Conservation (phyloP, 768 basidiomycete genomes). For the Lentinula guzmanii region DNA sequence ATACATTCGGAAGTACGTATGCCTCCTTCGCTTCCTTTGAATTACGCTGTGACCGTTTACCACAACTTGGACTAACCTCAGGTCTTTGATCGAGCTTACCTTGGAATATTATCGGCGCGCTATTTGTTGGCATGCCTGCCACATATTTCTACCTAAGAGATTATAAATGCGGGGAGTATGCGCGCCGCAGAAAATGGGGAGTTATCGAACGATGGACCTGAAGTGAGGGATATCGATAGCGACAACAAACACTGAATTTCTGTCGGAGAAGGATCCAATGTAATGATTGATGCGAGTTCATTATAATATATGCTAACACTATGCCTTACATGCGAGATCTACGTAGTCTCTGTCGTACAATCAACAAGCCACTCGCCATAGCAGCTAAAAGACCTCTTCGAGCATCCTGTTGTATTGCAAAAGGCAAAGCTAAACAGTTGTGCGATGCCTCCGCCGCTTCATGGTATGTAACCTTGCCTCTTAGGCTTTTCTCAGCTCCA, state of each 20-base stretch:
- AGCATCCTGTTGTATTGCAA: not conserved
- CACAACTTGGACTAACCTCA: constrained; percentile 10
- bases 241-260: not conserved
- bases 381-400: not conserved
- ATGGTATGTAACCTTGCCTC: not conserved
- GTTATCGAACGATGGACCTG: not conserved
- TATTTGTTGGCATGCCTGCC: constrained; percentile 59
- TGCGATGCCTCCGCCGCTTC: not conserved
- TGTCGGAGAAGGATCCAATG: not conserved
- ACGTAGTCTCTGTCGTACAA: not conserved
- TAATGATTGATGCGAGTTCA: not conserved
- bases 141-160: constrained; percentile 59
- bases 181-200: constrained; percentile 33
- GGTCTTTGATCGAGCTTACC: constrained; percentile 55
- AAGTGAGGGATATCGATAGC: not conserved
- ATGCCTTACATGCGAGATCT: not conserved
- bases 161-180: constrained; percentile 33
- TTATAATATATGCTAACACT: not conserved
- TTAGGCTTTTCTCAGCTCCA: not conserved
- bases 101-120: constrained; percentile 67
- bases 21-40: not conserved
- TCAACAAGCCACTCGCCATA: not conserved
- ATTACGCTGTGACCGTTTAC: not conserved
- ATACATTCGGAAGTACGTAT: constrained; percentile 60
- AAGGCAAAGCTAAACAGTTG: not conserved